Conservation (phyloP, 75 land plant species). For the Sequoia sempervirens region DNA sequence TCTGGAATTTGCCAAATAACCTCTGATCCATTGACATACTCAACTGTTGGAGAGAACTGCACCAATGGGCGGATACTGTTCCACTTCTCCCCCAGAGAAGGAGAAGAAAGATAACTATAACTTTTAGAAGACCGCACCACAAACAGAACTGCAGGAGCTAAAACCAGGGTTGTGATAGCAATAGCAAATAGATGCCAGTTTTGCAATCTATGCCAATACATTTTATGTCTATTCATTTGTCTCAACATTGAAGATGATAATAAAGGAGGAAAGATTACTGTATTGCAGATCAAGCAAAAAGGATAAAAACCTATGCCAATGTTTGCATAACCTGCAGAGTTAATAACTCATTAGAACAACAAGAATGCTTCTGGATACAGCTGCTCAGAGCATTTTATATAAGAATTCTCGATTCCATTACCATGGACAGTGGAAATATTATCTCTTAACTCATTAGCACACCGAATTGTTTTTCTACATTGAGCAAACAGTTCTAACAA, state of each 20-base stretch:
- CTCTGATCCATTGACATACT: constrained; percentile 59
- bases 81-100: constrained; percentile 12
- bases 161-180: constrained; percentile 6
- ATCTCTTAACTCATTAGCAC: neutral
- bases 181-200: constrained; percentile 11
- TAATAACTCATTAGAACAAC: neutral
- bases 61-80: constrained; percentile 17
- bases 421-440: no score
- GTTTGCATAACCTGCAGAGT: neutral
- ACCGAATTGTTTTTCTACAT: neutral
- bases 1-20: constrained; percentile 74
- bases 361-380: neutral
- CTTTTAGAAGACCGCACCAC: neutral
- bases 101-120: neutral
- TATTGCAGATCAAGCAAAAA: neutral
- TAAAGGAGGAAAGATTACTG: neutral
- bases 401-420: no score
- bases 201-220: constrained; percentile 6
- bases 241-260: neutral
- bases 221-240: neutral
- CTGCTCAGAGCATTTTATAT: no score
- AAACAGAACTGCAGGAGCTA: constrained; percentile 10
- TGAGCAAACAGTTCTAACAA: neutral
- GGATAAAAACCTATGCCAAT: neutral
- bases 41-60: constrained; percentile 31